Evolutionary conservation across 495 filamentous ascomycete species (phyloP), one percentile per base, ranked within the genome.

Genomic region (Xylaria flabelliformis): DNA sequence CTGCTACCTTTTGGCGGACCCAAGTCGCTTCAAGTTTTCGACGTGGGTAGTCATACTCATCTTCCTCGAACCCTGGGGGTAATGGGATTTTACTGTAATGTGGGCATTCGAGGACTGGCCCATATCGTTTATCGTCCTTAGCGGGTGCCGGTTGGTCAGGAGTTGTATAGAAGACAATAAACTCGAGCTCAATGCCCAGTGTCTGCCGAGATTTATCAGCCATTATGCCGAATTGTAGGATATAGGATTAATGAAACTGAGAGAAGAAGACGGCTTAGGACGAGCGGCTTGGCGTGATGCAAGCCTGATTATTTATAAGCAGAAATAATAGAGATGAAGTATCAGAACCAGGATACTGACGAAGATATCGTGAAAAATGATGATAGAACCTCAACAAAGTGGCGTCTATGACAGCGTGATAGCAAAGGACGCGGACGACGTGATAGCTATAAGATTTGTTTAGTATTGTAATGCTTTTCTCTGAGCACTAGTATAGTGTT

Each of bases 181-280:
- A 46, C 39, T 64, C 61, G n/a, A 64, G 61, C 39, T 64, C 61
- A 41, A 64, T 21, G 4, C 61, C 61, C 24, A 64, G 41, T 15
- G 61, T 64, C n/a, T 46, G 61, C 24, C 26, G 21, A 29, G 61
- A 44, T 26, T 26, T 3, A 39, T 39, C 5, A 29, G 39, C 39
- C 36, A 46, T 64, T 1, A 39, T 8, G 1, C 2, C 39, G 8
- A 39, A n/a, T 39, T 10, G 17, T 34, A 36, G 5, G 26, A 39
- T 39, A 4, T 39, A 4, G 6, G 2, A 61, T 36, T 3, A n/a
- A n/a, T 13, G 2, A 15, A 39, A 5, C 2, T 59, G 6, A 41
- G 24, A 56, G 53, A 15, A 13, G 6, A 56, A 56, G 51, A 29
- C 24, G 12, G 29, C 51, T 2, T 13, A 8, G 8, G 12, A 26